These are phyloP conservation scores for Trichoderma sp. DNA, from an alignment of 2,329 filamentous ascomycete genomes.

Conservation along the genomic window DNA sequence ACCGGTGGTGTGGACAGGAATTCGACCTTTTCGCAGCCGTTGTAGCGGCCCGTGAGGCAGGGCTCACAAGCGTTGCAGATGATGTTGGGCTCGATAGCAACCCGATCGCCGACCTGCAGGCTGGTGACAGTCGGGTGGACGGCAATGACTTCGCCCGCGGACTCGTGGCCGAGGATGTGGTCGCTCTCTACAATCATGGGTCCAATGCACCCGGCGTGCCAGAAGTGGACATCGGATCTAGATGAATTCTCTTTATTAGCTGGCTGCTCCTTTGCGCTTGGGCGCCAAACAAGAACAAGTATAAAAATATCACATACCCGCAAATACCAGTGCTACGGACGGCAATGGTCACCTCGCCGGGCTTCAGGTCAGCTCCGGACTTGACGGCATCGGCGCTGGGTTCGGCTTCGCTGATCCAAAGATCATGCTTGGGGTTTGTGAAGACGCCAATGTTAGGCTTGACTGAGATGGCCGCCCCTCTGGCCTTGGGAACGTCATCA, in stretches of 20 bases:
- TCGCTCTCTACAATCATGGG: slow-evolving; percentile 89
- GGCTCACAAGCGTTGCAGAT: slow-evolving; percentile 89
- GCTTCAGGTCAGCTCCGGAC: slow-evolving; percentile 64
- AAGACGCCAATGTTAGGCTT: slow-evolving; percentile 95
- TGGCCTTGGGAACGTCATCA: slow-evolving; percentile 30
- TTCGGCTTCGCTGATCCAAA: slow-evolving; percentile 80
- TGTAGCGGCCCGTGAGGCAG: slow-evolving; percentile 89
- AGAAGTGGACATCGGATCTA: slow-evolving; percentile 94
- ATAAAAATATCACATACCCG: slow-evolving; percentile 55
- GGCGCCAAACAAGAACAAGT: background rate
- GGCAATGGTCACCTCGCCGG: slow-evolving; percentile 82
- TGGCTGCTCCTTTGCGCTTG: background rate
- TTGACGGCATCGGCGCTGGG: slow-evolving; percentile 74
- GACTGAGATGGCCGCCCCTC: slow-evolving; percentile 20
- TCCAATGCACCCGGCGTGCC: slow-evolving; percentile 91
- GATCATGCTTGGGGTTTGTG: slow-evolving; percentile 87
- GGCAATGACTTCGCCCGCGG: slow-evolving; percentile 77
- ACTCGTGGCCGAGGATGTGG: slow-evolving; percentile 94
- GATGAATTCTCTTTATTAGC: background rate
- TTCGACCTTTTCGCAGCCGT: slow-evolving; percentile 80
- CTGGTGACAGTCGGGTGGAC: slow-evolving; percentile 75
- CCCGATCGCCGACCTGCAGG: slow-evolving; percentile 81
- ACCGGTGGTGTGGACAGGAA: slow-evolving; percentile 93
- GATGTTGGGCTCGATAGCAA: slow-evolving; percentile 91
- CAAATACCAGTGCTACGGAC: slow-evolving; percentile 96